Conservation (phyloP, 768 basidiomycete genomes). For the Collybia mongolica region DNA sequence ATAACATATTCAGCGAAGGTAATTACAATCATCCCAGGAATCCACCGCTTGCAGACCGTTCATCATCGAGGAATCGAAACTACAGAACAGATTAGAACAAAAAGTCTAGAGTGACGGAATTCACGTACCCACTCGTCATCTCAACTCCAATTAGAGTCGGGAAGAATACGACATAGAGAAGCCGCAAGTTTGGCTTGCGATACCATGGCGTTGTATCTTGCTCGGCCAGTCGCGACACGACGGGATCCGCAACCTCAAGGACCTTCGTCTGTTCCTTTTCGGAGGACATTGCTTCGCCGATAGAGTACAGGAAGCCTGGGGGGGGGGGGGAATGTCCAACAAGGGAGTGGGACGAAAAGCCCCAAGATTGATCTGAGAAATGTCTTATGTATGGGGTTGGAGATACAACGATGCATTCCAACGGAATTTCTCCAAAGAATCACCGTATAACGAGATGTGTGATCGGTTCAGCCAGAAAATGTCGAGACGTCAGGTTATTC, state of each 20-base stretch:
- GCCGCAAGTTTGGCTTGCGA: slow-evolving; percentile 54
- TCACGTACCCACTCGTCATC: slow-evolving; percentile 55
- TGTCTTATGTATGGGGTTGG: no score
- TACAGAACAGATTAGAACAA: slow-evolving; percentile 14
- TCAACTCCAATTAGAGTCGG: slow-evolving; percentile 63
- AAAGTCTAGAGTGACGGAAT: neutral
- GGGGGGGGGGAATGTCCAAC: neutral
- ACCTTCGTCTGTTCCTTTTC: slow-evolving; percentile 7
- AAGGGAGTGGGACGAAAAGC: neutral
- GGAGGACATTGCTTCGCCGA: neutral
- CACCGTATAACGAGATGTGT: no score
- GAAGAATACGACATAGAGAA: slow-evolving; percentile 54
- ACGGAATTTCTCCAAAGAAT: no score
- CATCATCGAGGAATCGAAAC: slow-evolving; percentile 62
- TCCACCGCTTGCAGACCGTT: slow-evolving; percentile 60
- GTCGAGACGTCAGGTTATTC: no score
- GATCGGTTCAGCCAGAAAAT: no score
- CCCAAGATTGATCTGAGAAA: no score
- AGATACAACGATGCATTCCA: no score
- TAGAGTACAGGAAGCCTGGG: no score
- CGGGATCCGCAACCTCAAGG: slow-evolving; percentile 20
- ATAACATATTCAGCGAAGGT: neutral
- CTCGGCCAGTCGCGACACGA: slow-evolving; percentile 41
- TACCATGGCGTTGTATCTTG: slow-evolving; percentile 62
- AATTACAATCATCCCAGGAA: slow-evolving; percentile 52